Evolutionary conservation across 345 rosid species (phyloP), one percentile per base, ranked within the genome.

Genomic region (Hirschfeldia incana): DNA sequence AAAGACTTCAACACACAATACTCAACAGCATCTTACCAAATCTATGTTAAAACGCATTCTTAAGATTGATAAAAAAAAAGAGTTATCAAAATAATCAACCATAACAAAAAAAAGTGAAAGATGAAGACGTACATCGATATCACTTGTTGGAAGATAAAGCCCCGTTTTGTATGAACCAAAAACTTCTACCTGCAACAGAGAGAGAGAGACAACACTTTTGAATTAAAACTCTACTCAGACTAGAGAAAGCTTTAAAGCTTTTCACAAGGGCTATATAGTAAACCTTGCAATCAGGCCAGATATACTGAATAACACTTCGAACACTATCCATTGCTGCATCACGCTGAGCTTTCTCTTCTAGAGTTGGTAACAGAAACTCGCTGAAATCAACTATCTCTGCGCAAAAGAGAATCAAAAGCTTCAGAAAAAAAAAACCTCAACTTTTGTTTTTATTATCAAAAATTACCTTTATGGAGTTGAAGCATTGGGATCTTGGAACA

Each of bases 81-180:
- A 8, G 46, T 9, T 26, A 77, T 8, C 34, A 70, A 10, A 33
- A 21, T 16, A 63, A 57, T 29, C 46, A 55, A 6, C 65, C 37
- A 34, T 27, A 70, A 53, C 42, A 77, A 70, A 2, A 39, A 73
- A 21, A 21, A 21, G 21, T 21, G 21, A 21, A 21, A 58, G 51
- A 65, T 57, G 28, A 26, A 77, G 67, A 84, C 97, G 83, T 87
- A 91, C 98, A 89, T 94, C 98, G 49, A 94, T 88, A 83, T 94
- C 98, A 84, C 98, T 94, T 4, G 92, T 90, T 58, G 98, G 98
- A 77, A 94, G 94, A 85, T 87, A 94, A 66, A 94, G 91, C 8
- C 96, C 96, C 5, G 98, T 94, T 64, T 76, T 86, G 83, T 88
- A 94, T 7, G 98, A 91, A 49, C 98, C 97, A 69, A 94, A 94